Evolutionary conservation across 768 basidiomycete species (phyloP).

Genomic region (Mycena vitilis): DNA sequence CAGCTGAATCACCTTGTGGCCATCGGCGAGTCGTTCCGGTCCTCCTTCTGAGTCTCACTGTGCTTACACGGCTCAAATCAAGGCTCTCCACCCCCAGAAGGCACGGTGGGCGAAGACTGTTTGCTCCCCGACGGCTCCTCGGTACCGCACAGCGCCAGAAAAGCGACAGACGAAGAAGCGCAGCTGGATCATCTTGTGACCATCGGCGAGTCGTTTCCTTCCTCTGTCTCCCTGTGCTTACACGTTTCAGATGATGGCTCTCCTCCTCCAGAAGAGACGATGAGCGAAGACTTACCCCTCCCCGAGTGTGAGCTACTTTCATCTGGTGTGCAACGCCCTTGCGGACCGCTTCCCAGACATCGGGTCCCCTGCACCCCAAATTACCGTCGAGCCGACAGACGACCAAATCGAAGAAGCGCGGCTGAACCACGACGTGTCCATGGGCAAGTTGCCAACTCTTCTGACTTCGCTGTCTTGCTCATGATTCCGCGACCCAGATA

Average conservation of each 20-base stretch:
- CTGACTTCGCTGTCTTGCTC: neutral
- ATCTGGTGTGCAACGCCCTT: neutral
- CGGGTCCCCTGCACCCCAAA: slow-evolving; percentile 25
- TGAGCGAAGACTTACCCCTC: neutral
- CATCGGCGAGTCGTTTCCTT: too few species aligned
- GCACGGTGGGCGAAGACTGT: neutral
- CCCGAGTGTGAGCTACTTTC: neutral
- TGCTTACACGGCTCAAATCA: too few species aligned
- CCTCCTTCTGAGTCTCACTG: too few species aligned
- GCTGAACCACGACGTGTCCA: slow-evolving; percentile 27
- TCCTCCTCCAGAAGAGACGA: neutral
- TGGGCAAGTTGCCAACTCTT: slow-evolving; percentile 7
- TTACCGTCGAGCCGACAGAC: slow-evolving; percentile 29
- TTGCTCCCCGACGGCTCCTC: slow-evolving; percentile 1
- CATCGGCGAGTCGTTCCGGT: too few species aligned
- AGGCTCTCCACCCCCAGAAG: neutral
- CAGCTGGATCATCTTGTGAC: too few species aligned
- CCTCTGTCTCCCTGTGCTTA: too few species aligned
- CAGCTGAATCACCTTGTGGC: too few species aligned
- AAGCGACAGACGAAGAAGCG: too few species aligned
- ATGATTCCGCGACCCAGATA: slow-evolving; percentile 2
- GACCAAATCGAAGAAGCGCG: slow-evolving; percentile 36
- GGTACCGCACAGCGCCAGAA: neutral
- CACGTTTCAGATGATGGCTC: neutral
- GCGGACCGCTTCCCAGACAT: neutral